These are phyloP conservation scores for Leccinum ochraceum DNA, from an alignment of 768 basidiomycete species.

Conservation along the genomic window DNA sequence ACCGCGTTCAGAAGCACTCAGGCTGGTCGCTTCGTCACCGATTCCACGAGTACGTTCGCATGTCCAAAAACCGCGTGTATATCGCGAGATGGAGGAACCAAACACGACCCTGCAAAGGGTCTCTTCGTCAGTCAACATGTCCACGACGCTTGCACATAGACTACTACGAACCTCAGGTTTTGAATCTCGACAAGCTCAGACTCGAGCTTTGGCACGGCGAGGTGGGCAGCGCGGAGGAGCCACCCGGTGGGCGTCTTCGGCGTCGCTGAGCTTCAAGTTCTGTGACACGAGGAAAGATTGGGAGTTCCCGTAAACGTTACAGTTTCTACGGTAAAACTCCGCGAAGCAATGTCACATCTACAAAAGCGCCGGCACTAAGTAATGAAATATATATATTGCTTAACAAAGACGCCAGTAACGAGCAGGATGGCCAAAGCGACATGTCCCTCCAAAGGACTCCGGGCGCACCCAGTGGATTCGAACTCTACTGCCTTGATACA, in stretches of 20 bases:
- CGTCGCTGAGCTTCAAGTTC: slow-evolving; percentile 55
- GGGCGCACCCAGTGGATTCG: slow-evolving; percentile 57
- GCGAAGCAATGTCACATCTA: slow-evolving; percentile 50
- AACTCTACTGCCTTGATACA: slow-evolving; percentile 65
- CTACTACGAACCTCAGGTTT: slow-evolving; percentile 44
- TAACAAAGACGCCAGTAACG: slow-evolving; percentile 55
- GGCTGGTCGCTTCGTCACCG: slow-evolving; percentile 43
- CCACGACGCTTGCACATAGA: neutral
- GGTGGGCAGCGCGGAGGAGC: slow-evolving; percentile 69
- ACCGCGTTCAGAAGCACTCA: slow-evolving; percentile 50
- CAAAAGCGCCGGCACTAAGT: too few relatives aligned
- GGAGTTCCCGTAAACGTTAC: too few relatives aligned
- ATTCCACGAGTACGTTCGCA: slow-evolving; percentile 48
- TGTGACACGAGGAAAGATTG: too few relatives aligned
- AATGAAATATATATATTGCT: slow-evolving; percentile 21
- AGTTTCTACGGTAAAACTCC: too few relatives aligned
- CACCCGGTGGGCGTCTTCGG: slow-evolving; percentile 71
- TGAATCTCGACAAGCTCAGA: slow-evolving; percentile 54
- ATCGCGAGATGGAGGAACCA: slow-evolving; percentile 71
- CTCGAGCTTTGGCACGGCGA: slow-evolving; percentile 47
- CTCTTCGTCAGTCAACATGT: neutral
- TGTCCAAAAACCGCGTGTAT: slow-evolving; percentile 53
- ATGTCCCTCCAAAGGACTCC: slow-evolving; percentile 84
- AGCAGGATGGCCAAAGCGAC: slow-evolving; percentile 69
- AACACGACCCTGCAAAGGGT: slow-evolving; percentile 49